A percentile compares a stretch with the other conserved stretches of the same genome.
These are phyloP conservation scores for Claviceps fusiformis DNA, from an alignment of 2,329 filamentous ascomycete species.

Conservation along the genomic window DNA sequence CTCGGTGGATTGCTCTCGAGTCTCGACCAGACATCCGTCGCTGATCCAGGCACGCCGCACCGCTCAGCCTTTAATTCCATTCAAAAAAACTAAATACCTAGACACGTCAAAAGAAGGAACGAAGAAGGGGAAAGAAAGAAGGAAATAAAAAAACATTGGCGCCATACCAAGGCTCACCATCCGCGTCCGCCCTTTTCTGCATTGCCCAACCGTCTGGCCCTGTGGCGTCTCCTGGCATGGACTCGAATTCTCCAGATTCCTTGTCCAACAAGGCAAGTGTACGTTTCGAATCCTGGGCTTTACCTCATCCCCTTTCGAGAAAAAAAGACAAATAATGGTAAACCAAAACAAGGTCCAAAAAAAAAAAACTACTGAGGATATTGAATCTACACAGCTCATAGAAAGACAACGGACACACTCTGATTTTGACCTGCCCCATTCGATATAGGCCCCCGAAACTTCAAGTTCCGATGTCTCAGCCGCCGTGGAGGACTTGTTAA, in stretches of 20 bases:
- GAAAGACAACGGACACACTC: background rate
- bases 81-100: too few relatives aligned
- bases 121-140: too few relatives aligned
- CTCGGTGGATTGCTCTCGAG: too few relatives aligned
- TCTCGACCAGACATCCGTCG: too few relatives aligned
- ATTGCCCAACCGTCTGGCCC: background rate
- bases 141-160: too few relatives aligned
- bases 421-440: background rate
- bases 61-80: too few relatives aligned
- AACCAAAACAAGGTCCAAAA: too few relatives aligned
- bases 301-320: too few relatives aligned
- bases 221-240: background rate
- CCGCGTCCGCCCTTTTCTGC: background rate
- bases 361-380: too few relatives aligned
- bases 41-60: too few relatives aligned
- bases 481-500: slow-evolving; percentile 76
- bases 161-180: background rate
- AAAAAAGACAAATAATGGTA: too few relatives aligned
- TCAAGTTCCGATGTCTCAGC: slow-evolving; percentile 53
- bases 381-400: background rate
- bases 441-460: slow-evolving; percentile 23
- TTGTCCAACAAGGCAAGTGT: slow-evolving; percentile 1
- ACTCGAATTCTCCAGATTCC: background rate
- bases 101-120: too few relatives aligned
- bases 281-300: background rate